phyloP scores from a whole-genome alignment of 202 grass and related monocot genomes.

The Elaeis oleifera region DNA sequence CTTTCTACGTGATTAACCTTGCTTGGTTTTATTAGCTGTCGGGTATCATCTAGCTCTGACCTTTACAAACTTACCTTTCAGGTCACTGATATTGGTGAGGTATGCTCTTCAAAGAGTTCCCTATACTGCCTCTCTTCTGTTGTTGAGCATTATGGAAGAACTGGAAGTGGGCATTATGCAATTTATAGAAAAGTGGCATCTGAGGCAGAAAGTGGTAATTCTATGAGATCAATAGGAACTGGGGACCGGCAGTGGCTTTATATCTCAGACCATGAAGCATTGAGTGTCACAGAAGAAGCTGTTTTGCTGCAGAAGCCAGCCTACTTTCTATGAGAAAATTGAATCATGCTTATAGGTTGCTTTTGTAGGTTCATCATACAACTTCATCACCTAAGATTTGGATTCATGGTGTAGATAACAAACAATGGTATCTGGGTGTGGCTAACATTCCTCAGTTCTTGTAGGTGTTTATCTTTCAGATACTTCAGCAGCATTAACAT shows the following conservation, averaged over 20 bases:
- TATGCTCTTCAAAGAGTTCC: slow-evolving; percentile 20
- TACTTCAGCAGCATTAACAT: too few relatives aligned
- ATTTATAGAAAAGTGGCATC: slow-evolving; percentile 48
- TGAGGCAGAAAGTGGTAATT: slow-evolving; percentile 26
- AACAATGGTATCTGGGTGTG: too few relatives aligned
- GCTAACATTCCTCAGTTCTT: too few relatives aligned
- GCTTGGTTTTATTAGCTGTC: too few relatives aligned
- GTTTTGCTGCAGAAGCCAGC: slow-evolving; percentile 67
- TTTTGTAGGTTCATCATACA: too few relatives aligned
- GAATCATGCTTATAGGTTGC: too few relatives aligned
- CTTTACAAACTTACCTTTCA: slow-evolving; percentile 1
- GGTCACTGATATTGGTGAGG: slow-evolving; percentile 12
- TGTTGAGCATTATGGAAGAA: slow-evolving; percentile 72
- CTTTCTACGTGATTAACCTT: too few relatives aligned
- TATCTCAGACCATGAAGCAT: slow-evolving; percentile 62
- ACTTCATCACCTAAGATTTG: too few relatives aligned
- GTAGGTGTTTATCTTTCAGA: too few relatives aligned
- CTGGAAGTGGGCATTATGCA: slow-evolving; percentile 84
- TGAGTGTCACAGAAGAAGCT: slow-evolving; percentile 46
- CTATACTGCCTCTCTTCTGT: slow-evolving; percentile 60
- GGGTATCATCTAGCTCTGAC: too few relatives aligned
- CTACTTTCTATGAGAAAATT: slow-evolving; percentile 88
- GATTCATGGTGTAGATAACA: too few relatives aligned
- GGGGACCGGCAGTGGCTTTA: slow-evolving; percentile 51
- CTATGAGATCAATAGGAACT: slow-evolving; percentile 14